These are phyloP conservation scores for Oldenlandia corymbosa DNA, from an alignment of 257 asterid species.

Conservation along the genomic window DNA sequence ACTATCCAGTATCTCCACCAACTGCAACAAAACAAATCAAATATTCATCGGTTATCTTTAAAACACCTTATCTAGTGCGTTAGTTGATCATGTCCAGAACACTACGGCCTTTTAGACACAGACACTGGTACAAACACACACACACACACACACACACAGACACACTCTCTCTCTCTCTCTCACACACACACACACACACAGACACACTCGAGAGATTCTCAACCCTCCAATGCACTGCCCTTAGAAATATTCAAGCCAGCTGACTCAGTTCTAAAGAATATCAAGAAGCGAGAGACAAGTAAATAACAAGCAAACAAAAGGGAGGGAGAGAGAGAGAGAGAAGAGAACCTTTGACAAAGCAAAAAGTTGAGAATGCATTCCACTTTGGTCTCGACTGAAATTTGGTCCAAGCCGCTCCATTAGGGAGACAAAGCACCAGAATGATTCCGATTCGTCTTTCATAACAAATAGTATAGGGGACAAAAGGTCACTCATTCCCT, in stretches of 20 bases:
- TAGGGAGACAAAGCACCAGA: conserved; percentile 91
- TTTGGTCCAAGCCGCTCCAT: conserved; percentile 99
- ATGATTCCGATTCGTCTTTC: conserved; percentile 84
- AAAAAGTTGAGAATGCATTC: conserved; percentile 97
- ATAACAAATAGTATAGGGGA: conserved; percentile 89
- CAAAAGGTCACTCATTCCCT: conserved; percentile 99
- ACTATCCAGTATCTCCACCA: conserved; percentile 81
- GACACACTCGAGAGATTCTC: neutral
- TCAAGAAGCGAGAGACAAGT: neutral
- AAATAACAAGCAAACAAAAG: neutral
- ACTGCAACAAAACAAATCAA: conserved; percentile 46
- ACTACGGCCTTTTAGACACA: neutral
- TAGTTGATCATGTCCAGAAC: neutral
- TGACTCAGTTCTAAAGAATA: neutral
- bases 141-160: neutral
- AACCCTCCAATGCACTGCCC: neutral
- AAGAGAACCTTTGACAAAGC: conserved; percentile 80
- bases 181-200: too few relatives aligned
- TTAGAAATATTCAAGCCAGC: neutral
- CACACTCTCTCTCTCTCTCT: neutral
- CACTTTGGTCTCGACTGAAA: conserved; percentile 96
- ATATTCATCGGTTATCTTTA: conserved; percentile 10
- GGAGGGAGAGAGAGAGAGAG: conserved; percentile 10
- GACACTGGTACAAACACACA: neutral
- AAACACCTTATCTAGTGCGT: neutral